A percentile compares a stretch with the other conserved stretches of the same genome.
Evolutionary conservation across 805 yeast genomes (phyloP).

Genomic region (Myxozyma mucilagina): DNA sequence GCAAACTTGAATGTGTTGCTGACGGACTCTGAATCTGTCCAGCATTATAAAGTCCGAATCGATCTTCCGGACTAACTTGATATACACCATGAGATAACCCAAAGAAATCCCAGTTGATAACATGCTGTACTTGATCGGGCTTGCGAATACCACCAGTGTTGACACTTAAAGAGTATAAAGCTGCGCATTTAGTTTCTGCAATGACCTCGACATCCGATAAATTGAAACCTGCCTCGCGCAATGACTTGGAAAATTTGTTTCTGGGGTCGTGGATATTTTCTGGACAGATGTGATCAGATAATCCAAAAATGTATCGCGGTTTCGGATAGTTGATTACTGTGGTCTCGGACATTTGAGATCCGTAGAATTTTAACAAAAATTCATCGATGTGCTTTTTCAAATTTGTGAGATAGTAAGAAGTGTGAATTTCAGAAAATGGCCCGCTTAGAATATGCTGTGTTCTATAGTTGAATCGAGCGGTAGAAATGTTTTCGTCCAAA

Average conservation of each 20-base stretch:
- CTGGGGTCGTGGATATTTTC: constrained; percentile 2
- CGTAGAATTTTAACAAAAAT: not conserved
- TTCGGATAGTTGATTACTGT: not conserved
- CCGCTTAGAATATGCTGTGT: not conserved
- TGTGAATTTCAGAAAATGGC: not conserved
- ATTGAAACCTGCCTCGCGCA: constrained; percentile 13
- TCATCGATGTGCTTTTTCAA: not conserved
- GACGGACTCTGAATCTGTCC: not conserved
- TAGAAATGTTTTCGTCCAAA: not conserved
- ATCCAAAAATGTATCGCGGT: not conserved
- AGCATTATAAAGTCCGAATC: constrained; percentile 17
- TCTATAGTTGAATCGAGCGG: not conserved
- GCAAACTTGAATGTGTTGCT: not conserved
- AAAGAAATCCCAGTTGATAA: constrained; percentile 18
- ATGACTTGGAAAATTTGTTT: not conserved
- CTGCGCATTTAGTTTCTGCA: constrained; percentile 25
- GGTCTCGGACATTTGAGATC: not conserved
- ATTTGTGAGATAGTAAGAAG: not conserved
- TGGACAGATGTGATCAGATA: not conserved
- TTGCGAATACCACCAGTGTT: constrained; percentile 16
- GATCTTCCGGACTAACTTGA: constrained; percentile 21
- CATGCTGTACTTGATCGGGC: constrained; percentile 10
- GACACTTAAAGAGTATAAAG: constrained; percentile 15
- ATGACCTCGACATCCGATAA: constrained; percentile 11
- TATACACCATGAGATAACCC: constrained; percentile 12